These are phyloP conservation scores for Trichophyton equinum DNA, from an alignment of 2,329 filamentous ascomycete genomes.

Conservation along the genomic window DNA sequence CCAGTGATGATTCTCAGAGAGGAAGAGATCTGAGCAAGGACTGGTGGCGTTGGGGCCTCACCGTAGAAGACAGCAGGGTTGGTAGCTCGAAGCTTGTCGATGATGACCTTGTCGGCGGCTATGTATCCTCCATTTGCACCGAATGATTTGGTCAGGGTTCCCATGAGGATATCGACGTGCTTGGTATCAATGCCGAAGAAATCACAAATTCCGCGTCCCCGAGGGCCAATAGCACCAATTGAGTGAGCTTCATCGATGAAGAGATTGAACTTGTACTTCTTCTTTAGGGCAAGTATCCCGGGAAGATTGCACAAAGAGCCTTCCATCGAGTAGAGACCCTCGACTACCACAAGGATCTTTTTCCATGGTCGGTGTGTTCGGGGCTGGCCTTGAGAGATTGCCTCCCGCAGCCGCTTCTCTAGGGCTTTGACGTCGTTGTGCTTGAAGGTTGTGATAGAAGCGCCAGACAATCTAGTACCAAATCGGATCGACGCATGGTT, in stretches of 20 bases:
- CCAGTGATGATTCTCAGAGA: conserved; percentile 82
- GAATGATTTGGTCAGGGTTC: conserved; percentile 95
- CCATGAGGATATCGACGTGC: conserved; percentile 93
- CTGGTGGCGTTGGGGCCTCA: conserved; percentile 75
- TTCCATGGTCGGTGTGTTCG: conserved; percentile 98
- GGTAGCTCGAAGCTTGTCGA: conserved; percentile 76
- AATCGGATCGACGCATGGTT: conserved; percentile 98
- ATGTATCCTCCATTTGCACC: conserved; percentile 96
- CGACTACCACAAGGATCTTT: conserved; percentile 93
- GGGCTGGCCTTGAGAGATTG: conserved; percentile 91
- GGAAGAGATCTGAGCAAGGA: conserved; percentile 80
- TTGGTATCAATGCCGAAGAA: conserved; percentile 85
- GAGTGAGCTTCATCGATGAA: conserved; percentile 97
- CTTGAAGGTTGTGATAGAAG: conserved; percentile 91
- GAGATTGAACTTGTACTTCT: conserved; percentile 91
- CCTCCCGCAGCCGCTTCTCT: conserved; percentile 74
- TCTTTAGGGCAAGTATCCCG: conserved; percentile 72
- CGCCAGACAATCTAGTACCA: conserved; percentile 82
- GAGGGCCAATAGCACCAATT: conserved; percentile 78
- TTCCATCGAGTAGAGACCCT: conserved; percentile 98
- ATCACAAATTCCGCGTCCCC: conserved; percentile 86
- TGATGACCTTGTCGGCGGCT: conserved; percentile 75
- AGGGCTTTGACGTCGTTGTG: conserved; percentile 91
- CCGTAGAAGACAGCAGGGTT: conserved; percentile 81
- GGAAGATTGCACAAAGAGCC: conserved; percentile 98